Evolutionary conservation across 257 asterid species (phyloP).

Genomic region (Lavandula angustifolia): DNA sequence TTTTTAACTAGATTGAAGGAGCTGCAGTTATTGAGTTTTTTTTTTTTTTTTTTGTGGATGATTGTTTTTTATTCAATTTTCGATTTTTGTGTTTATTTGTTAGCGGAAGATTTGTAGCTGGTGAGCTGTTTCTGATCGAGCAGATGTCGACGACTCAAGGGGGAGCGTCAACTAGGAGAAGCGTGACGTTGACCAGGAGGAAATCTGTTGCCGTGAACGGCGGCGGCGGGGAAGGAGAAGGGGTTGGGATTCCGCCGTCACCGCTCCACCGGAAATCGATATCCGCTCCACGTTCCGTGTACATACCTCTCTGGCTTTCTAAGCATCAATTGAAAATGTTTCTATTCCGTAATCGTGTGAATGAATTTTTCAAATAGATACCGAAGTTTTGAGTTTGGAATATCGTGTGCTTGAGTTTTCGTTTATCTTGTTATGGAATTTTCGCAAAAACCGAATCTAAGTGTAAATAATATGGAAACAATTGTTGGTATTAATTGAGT

Average conservation of each 20-base stretch:
- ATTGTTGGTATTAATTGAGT: background rate
- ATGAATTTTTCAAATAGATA: conserved; percentile 5
- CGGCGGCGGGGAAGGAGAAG: conserved; percentile 40
- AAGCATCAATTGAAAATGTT: conserved; percentile 1
- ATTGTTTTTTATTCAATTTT: conserved; percentile 1
- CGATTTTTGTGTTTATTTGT: background rate
- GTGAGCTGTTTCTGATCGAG: conserved; percentile 33
- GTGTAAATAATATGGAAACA: conserved; percentile 21
- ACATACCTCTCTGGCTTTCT: conserved; percentile 24
- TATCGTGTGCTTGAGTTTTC: conserved; percentile 17
- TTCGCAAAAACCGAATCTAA: background rate
- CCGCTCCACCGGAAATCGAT: conserved; percentile 56
- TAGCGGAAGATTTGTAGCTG: conserved; percentile 28
- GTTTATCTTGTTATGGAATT: conserved; percentile 14
- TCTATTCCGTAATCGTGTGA: conserved; percentile 13
- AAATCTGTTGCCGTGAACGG: conserved; percentile 40
- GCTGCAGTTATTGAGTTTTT: conserved; percentile 17
- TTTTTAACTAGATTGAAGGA: conserved; percentile 1
- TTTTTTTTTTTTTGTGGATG: background rate
- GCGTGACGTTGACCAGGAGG: conserved; percentile 59
- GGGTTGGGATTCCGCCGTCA: conserved; percentile 29
- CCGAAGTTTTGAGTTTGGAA: background rate
- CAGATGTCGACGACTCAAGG: conserved; percentile 60
- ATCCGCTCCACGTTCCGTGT: conserved; percentile 73
- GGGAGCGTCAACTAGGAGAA: conserved; percentile 69